Base-by-base conservation (phyloP, 768 basidiomycete genomes). In the Strobilomyces dryophilus region DNA sequence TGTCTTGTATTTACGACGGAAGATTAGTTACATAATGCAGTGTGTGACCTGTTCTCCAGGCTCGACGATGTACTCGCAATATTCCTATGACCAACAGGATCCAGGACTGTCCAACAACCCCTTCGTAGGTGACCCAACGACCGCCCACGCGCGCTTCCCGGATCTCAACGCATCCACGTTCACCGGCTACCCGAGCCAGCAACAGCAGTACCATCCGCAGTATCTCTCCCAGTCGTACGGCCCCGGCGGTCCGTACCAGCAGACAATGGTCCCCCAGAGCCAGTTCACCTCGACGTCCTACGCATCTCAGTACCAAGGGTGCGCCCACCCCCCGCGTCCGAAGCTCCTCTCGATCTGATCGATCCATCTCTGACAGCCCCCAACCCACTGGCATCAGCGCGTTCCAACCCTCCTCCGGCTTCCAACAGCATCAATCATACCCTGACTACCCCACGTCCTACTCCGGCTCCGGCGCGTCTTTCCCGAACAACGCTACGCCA, bases 1-100 rank as follows among this genome's bases (percentile, higher is more conserved):
- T 93, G 91, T 65, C 75, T 91, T 45, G 91, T 97, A 32, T 98
- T 83, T 62, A 81, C 83, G 3, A 89, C 87, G 86, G 76, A 56
- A 50, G 50, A 52, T 58, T 46, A 29, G n/a, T 62, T 63, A 63
- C 53, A 52, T 63, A 63, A 63, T 64, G 37, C 59, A 35, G 56
- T 58, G 55, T 46, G 20, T 21, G 31, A 12, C 20, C 34, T 29
- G 36, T 31, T 42, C 11, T 12, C 61, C n/a, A n/a, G n/a, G n/a
- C 49, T 56, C 42, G 44, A 60, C 47, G 60, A 68, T 69, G 78
- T 79, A 79, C 65, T 64, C 70, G 56, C 70, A 29, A 6, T 29
- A 71, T 53, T 71, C 70, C 18, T 79, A 76, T 56, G 70, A 68
- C 15, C 41, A 72, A 29, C 20, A 61, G 21, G 44, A 49, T 2